Conservation (phyloP, 208 protist species). For the Leishmania turanica region DNA sequence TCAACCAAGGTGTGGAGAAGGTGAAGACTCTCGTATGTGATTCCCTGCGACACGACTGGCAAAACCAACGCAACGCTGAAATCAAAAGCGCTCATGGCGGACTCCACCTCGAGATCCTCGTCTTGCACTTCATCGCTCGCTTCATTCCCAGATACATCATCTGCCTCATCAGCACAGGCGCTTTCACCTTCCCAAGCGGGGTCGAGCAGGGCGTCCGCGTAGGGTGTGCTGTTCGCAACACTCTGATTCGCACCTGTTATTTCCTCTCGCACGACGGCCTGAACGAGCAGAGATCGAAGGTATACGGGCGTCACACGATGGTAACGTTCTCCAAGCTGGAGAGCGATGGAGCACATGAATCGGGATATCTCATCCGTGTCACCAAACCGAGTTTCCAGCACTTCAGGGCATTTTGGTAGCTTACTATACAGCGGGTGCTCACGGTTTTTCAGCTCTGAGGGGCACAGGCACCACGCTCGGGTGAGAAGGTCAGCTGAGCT, state of each 20-base stretch:
- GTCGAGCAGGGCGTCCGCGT: constrained; percentile 24
- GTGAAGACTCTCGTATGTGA: constrained; percentile 42
- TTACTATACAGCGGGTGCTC: constrained; percentile 34
- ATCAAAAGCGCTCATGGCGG: constrained; percentile 57
- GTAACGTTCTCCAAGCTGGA: constrained; percentile 37
- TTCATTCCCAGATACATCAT: constrained; percentile 1
- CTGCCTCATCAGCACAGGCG: constrained; percentile 6
- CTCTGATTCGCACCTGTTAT: constrained; percentile 19
- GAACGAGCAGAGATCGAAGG: constrained; percentile 36
- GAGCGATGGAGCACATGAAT: constrained; percentile 37
- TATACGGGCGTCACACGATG: constrained; percentile 31
- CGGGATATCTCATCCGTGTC: constrained; percentile 36
- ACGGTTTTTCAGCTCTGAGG: constrained; percentile 25
- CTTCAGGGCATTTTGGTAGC: constrained; percentile 37
- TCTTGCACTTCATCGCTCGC: constrained; percentile 13
- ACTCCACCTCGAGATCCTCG: constrained; percentile 17
- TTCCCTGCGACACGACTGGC: constrained; percentile 33
- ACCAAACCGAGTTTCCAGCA: constrained; percentile 34
- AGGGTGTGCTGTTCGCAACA: constrained; percentile 16
- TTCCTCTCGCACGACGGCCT: constrained; percentile 37
- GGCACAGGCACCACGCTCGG: constrained; percentile 34
- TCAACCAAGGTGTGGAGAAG: constrained; percentile 68
- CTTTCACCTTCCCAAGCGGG: constrained; percentile 30
- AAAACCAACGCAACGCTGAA: constrained; percentile 62
- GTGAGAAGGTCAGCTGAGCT: constrained; percentile 33